Evolutionary conservation across 805 yeast genomes (phyloP).

Genomic region (Barnettozyma salicaria): DNA sequence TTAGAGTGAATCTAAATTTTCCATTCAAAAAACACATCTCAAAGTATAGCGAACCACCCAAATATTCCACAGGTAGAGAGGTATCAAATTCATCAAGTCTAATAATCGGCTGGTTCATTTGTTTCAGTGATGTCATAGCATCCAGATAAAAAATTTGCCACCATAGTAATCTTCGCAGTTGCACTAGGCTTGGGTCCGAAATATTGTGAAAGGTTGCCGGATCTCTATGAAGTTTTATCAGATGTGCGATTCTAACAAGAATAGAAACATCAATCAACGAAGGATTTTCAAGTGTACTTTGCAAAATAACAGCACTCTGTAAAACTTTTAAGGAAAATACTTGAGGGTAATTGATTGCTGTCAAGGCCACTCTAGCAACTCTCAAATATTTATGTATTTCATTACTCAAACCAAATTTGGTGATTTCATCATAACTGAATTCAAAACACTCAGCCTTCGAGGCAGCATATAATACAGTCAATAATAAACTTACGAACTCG

Average conservation of each 20-base stretch:
- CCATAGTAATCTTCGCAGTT: constrained; percentile 54
- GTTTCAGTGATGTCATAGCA: constrained; percentile 49
- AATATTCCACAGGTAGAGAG: constrained; percentile 44
- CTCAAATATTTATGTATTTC: constrained; percentile 45
- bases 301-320: constrained; percentile 44
- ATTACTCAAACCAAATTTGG: constrained; percentile 29
- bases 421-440: constrained; percentile 36
- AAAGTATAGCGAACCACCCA: constrained; percentile 35
- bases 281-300: constrained; percentile 50
- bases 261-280: constrained; percentile 51
- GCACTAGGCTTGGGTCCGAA: constrained; percentile 42
- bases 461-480: constrained; percentile 52
- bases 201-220: constrained; percentile 49
- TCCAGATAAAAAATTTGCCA: constrained; percentile 62
- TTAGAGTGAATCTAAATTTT: constrained; percentile 45
- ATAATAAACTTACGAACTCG: constrained; percentile 43
- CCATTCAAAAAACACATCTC: constrained; percentile 45
- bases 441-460: constrained; percentile 56
- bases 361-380: constrained; percentile 44
- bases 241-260: constrained; percentile 50
- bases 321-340: constrained; percentile 36
- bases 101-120: constrained; percentile 49
- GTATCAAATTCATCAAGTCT: constrained; percentile 50
- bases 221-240: constrained; percentile 52
- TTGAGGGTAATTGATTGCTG: constrained; percentile 45